A percentile compares a stretch with the other conserved stretches of the same genome.
These are phyloP conservation scores for Plectosphaerella plurivora DNA, from an alignment of 2,329 filamentous ascomycete genomes.

Conservation along the genomic window DNA sequence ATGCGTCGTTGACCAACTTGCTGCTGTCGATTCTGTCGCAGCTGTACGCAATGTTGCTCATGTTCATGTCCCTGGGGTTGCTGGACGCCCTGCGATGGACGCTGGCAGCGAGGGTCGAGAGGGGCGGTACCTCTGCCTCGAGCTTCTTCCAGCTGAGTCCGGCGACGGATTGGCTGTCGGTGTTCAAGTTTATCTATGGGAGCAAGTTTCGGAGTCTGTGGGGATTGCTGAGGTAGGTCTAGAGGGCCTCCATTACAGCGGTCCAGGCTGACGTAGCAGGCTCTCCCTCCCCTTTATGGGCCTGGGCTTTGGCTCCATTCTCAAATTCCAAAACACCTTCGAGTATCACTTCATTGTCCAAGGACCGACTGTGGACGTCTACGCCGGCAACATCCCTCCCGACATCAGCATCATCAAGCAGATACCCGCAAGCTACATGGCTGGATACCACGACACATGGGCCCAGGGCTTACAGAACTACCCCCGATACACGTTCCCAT, in stretches of 20 bases:
- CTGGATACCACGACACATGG: conserved; percentile 13
- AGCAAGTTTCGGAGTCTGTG: conserved; percentile 3
- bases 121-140: conserved; percentile 4
- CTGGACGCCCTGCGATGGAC: conserved; percentile 8
- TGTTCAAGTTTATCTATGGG: conserved; percentile 6
- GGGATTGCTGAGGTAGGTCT: conserved; percentile 2
- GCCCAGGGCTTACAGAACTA: conserved; percentile 11
- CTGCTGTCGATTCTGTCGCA: conserved; percentile 6
- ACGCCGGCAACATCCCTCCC: conserved; percentile 12
- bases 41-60: conserved; percentile 5
- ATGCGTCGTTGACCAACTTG: conserved; percentile 7
- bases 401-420: conserved; percentile 6
- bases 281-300: conserved; percentile 8
- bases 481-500: conserved; percentile 10
- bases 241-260: no score
- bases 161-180: conserved; percentile 9
- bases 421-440: conserved; percentile 9
- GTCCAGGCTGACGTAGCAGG: neutral
- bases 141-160: conserved; percentile 9
- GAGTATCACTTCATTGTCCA: conserved; percentile 10
- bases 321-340: conserved; percentile 11
- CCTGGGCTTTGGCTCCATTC: conserved; percentile 6
- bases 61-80: conserved; percentile 2
- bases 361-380: conserved; percentile 8
- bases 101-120: conserved; percentile 1